phyloP scores from a whole-genome alignment of 306 rosid genomes.

The Castanea mollissima region DNA sequence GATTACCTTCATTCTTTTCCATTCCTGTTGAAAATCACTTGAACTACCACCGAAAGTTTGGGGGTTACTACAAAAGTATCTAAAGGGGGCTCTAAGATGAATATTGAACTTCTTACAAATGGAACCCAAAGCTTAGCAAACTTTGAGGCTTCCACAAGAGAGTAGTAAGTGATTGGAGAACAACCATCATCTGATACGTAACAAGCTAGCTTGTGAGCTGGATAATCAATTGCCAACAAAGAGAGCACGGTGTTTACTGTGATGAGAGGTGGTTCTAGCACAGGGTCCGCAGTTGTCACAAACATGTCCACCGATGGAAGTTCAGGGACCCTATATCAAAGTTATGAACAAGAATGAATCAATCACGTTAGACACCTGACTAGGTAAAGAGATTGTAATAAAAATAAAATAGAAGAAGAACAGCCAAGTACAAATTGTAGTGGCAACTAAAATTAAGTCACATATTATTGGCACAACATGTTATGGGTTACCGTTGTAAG shows the following conservation, averaged over 20 bases:
- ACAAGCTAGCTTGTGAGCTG: conserved; percentile 65
- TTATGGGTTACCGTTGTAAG: conserved; percentile 12
- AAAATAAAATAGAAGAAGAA: too few relatives aligned
- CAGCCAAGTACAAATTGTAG: too few relatives aligned
- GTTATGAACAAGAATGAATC: not conserved
- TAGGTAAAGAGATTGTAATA: too few relatives aligned
- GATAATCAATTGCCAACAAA: conserved; percentile 65
- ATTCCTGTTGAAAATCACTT: conserved; percentile 31
- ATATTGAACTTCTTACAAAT: conserved; percentile 49
- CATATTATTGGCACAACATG: too few relatives aligned
- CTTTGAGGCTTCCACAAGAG: conserved; percentile 53
- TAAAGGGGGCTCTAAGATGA: conserved; percentile 58
- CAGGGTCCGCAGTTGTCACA: conserved; percentile 67
- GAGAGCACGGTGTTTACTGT: conserved; percentile 67
- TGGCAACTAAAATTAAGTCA: too few relatives aligned
- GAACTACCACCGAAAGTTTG: not conserved
- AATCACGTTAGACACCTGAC: too few relatives aligned
- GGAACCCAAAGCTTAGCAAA: conserved; percentile 67
- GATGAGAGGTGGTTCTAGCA: conserved; percentile 57
- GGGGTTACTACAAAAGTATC: conserved; percentile 31
- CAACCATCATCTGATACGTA: conserved; percentile 72
- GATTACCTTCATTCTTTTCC: conserved; percentile 48
- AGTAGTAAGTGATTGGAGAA: conserved; percentile 50
- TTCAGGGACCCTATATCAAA: conserved; percentile 31
- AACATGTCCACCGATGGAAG: conserved; percentile 59